Percentiles rank a stretch among this genome's conserved stretches.
These are phyloP conservation scores for Crepidotus variabilis DNA, from an alignment of 768 basidiomycete species.

Conservation along the genomic window DNA sequence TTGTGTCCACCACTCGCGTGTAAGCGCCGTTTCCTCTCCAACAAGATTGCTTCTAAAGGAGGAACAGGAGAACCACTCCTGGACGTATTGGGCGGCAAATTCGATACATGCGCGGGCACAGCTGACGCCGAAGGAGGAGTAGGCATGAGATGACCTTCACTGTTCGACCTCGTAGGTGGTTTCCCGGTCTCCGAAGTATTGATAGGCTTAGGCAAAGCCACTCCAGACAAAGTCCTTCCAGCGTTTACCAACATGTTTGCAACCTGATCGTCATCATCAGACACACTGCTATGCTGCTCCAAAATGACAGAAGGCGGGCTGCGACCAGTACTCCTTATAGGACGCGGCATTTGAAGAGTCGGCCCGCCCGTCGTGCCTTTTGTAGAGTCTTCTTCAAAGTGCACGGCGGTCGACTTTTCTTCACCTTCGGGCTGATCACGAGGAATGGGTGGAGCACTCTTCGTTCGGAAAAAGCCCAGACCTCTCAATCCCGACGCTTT, in stretches of 20 bases:
- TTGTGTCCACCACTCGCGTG: conserved; percentile 9
- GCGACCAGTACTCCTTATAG: conserved; percentile 10
- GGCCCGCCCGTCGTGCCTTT: conserved; percentile 4
- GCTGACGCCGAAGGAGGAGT: neutral
- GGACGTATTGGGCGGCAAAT: neutral
- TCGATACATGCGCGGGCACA: neutral
- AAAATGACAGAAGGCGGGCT: conserved; percentile 20
- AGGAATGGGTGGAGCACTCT: conserved; percentile 56
- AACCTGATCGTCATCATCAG: conserved; percentile 15
- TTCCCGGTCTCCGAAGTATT: neutral
- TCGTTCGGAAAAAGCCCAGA: conserved; percentile 48
- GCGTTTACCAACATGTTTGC: neutral
- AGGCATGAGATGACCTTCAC: neutral
- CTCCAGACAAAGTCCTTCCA: neutral
- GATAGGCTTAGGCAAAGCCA: neutral
- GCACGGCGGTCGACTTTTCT: conserved; percentile 5
- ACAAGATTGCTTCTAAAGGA: conserved; percentile 61
- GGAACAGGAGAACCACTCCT: conserved; percentile 1
- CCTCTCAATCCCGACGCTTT: conserved; percentile 24
- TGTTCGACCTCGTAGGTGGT: neutral
- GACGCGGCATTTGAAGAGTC: conserved; percentile 18
- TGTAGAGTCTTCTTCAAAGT: conserved; percentile 6
- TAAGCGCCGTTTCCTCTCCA: conserved; percentile 62
- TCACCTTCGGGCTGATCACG: conserved; percentile 25
- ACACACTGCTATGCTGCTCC: conserved; percentile 25